Percentiles rank a stretch among this genome's conserved stretches.
These are phyloP conservation scores for Xylariaceae sp. DNA, from an alignment of 2,329 filamentous ascomycete genomes.

Conservation along the genomic window DNA sequence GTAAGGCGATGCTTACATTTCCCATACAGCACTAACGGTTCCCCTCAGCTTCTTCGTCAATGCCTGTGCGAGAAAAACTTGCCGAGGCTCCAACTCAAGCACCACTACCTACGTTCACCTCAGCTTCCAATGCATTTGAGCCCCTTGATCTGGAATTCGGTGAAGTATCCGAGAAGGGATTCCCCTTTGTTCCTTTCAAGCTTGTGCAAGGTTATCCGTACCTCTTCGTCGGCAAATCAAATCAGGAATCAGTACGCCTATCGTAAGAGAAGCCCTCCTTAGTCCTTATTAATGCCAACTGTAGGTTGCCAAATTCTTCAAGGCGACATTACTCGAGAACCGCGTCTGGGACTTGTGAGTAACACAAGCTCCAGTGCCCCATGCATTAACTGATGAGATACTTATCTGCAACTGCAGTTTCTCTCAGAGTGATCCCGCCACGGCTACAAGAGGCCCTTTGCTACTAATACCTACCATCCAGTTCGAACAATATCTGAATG, in stretches of 20 bases:
- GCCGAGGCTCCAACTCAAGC: not conserved
- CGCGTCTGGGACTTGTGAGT: conserved; percentile 77
- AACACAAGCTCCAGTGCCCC: not conserved
- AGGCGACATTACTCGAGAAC: conserved; percentile 61
- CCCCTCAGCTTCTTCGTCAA: not conserved
- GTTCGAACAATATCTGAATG: conserved; percentile 66
- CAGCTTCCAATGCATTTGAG: not conserved
- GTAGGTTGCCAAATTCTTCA: conserved; percentile 60
- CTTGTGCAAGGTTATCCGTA: conserved; percentile 65
- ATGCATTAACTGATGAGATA: not conserved
- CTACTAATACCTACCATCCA: conserved; percentile 73
- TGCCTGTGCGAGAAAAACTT: not conserved
- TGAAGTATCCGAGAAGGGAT: conserved; percentile 34
- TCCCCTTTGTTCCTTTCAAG: conserved; percentile 56
- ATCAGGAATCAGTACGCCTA: conserved; percentile 50
- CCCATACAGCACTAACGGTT: not conserved
- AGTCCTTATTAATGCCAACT: conserved; percentile 15
- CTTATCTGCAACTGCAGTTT: conserved; percentile 19
- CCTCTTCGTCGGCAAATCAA: conserved; percentile 62
- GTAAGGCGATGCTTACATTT: not conserved
- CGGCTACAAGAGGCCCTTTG: conserved; percentile 57
- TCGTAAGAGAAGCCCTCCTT: not conserved
- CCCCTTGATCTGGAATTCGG: conserved; percentile 35
- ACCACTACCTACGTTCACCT: not conserved
- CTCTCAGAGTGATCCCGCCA: conserved; percentile 52